phyloP scores from a whole-genome alignment of 805 yeast species.

The Ogataea chonburiensis region DNA sequence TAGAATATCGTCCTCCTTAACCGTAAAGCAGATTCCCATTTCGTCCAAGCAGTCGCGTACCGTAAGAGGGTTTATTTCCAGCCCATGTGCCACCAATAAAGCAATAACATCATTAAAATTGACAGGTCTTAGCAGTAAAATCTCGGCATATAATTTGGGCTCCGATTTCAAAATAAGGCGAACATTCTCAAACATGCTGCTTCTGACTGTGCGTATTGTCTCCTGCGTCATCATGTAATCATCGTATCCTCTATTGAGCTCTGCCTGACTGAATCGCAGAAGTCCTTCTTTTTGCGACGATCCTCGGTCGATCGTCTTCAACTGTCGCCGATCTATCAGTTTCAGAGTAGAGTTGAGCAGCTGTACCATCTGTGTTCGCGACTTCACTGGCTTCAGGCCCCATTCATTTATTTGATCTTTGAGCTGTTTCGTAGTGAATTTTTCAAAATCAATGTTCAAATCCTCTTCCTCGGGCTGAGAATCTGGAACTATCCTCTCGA shows the following conservation, averaged over 20 bases:
- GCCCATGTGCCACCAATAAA: constrained; percentile 16
- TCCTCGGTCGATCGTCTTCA: constrained; percentile 11
- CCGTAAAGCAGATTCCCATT: constrained; percentile 30
- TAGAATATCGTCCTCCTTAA: constrained; percentile 5
- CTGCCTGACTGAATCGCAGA: constrained; percentile 19
- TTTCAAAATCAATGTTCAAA: constrained; percentile 16
- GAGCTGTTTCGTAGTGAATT: constrained; percentile 19
- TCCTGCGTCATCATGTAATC: constrained; percentile 13
- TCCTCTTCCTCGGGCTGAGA: constrained; percentile 18
- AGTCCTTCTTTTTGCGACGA: constrained; percentile 5
- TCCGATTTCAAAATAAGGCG: constrained; percentile 19
- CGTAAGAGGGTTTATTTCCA: constrained; percentile 21
- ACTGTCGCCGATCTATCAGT: constrained; percentile 18
- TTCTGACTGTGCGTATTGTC: constrained; percentile 10
- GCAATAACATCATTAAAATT: constrained; percentile 19
- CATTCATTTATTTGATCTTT: constrained; percentile 32
- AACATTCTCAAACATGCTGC: constrained; percentile 19
- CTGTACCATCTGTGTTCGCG: constrained; percentile 36
- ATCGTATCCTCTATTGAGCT: constrained; percentile 15
- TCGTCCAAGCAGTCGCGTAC: constrained; percentile 30
- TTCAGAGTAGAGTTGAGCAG: constrained; percentile 27
- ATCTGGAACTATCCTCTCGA: constrained; percentile 20
- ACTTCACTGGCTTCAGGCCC: constrained; percentile 40
- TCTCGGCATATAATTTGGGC: constrained; percentile 15
- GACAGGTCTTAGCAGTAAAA: constrained; percentile 29